phyloP scores from a whole-genome alignment of 306 rosid species.

The Lagenaria siceraria region DNA sequence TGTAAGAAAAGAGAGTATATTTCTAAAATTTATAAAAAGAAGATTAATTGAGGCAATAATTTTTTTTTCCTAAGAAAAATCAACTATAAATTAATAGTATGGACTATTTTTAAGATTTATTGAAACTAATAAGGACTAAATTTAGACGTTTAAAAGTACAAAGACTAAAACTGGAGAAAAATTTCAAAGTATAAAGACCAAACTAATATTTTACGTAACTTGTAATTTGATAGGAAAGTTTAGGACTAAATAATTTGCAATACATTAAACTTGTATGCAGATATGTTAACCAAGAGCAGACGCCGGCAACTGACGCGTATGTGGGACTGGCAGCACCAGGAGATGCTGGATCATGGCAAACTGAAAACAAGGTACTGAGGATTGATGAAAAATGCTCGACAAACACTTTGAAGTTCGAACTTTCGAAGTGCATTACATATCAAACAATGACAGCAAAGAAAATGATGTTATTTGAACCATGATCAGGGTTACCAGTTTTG shows the following conservation, averaged over 20 bases:
- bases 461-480: neutral
- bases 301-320: conserved; percentile 46
- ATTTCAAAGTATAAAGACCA: too few relatives aligned
- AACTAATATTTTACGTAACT: neutral
- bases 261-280: conserved; percentile 15
- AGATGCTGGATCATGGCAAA: conserved; percentile 83
- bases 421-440: neutral
- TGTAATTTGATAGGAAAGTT: neutral
- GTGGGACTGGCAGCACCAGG: conserved; percentile 87
- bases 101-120: neutral
- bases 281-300: conserved; percentile 20
- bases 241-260: neutral
- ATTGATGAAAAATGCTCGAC: neutral
- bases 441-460: neutral
- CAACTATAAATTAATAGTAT: too few relatives aligned
- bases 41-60: too few relatives aligned
- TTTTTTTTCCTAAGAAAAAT: too few relatives aligned
- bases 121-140: too few relatives aligned
- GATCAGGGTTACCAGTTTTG: conserved; percentile 81
- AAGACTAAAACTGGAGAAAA: too few relatives aligned
- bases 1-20: too few relatives aligned
- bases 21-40: too few relatives aligned
- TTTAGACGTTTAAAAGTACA: too few relatives aligned
- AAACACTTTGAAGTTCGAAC: neutral
- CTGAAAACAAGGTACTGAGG: conserved; percentile 47